phyloP scores from a whole-genome alignment of 2,329 filamentous ascomycete genomes.

The Hypoxylon sp. region DNA sequence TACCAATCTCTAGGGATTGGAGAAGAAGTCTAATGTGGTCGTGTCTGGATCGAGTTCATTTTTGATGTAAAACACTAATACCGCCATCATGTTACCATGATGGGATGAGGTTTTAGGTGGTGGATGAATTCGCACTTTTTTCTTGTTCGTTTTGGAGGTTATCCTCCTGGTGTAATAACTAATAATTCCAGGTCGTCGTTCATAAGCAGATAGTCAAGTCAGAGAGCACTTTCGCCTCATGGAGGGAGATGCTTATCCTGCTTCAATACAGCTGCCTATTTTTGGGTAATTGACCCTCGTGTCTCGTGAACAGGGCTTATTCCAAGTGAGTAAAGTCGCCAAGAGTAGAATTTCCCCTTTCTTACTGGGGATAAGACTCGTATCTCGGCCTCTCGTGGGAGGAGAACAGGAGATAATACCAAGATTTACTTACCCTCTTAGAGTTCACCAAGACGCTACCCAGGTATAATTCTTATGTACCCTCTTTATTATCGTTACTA shows the following conservation, averaged over 20 bases:
- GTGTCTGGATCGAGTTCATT: neutral
- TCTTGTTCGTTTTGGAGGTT: neutral
- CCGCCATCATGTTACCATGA: neutral
- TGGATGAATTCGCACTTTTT: neutral
- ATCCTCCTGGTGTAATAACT: neutral
- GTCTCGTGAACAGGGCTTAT: neutral
- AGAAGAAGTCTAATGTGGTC: neutral
- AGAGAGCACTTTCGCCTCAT: neutral
- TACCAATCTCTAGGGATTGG: neutral
- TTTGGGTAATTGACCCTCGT: neutral
- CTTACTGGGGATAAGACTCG: too few relatives aligned
- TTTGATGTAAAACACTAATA: neutral
- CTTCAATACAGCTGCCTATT: neutral
- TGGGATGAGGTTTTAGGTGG: neutral
- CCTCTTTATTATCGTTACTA: conserved; percentile 25
- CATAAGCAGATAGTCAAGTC: neutral
- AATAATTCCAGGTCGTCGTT: neutral
- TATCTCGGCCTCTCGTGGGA: neutral
- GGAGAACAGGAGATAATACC: neutral
- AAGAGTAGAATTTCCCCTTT: neutral
- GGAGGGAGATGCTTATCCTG: neutral
- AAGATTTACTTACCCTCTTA: neutral
- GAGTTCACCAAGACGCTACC: neutral
- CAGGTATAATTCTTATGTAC: conserved; percentile 1
- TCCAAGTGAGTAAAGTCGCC: neutral